phyloP scores from a whole-genome alignment of 176 grass and related monocot genomes.

The Eragrostis nindensis region DNA sequence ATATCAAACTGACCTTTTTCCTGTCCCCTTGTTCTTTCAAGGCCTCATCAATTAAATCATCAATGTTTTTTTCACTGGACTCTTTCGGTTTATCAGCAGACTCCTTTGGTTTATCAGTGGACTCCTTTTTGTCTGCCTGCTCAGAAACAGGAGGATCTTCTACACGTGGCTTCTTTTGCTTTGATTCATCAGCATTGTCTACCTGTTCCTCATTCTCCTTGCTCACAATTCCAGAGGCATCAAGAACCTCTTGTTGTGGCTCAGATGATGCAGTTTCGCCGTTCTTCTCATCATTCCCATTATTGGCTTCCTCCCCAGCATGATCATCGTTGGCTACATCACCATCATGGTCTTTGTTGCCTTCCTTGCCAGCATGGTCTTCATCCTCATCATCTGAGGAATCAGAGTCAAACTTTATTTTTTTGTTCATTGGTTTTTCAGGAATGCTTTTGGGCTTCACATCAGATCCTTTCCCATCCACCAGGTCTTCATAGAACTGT shows the following conservation, averaged over 20 bases:
- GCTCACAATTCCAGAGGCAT: conserved; percentile 7
- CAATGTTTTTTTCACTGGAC: conserved; percentile 71
- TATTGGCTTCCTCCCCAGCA: neutral
- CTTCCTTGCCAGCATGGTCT: conserved; percentile 43
- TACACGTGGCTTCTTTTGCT: conserved; percentile 69
- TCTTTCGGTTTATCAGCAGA: conserved; percentile 21
- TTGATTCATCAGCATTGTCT: conserved; percentile 49
- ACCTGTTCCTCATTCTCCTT: conserved; percentile 39
- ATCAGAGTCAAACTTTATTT: conserved; percentile 88
- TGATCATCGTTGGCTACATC: neutral
- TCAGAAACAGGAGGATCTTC: conserved; percentile 38
- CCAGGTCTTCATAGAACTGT: conserved; percentile 83
- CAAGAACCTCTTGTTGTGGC: conserved; percentile 34
- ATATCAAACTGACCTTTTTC: conserved; percentile 72
- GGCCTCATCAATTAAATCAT: conserved; percentile 91
- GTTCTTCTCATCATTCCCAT: conserved; percentile 49
- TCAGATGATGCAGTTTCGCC: conserved; percentile 30
- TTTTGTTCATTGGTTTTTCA: conserved; percentile 79
- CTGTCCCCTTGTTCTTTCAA: conserved; percentile 80
- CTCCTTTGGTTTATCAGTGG: conserved; percentile 24
- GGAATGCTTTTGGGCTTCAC: conserved; percentile 41
- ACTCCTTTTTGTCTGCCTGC: conserved; percentile 19
- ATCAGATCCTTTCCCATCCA: conserved; percentile 56
- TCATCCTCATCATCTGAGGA: conserved; percentile 70
- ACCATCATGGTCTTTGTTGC: neutral